Conservation (phyloP, 2,329 filamentous ascomycete species). For the Podosphaera leucotricha region DNA sequence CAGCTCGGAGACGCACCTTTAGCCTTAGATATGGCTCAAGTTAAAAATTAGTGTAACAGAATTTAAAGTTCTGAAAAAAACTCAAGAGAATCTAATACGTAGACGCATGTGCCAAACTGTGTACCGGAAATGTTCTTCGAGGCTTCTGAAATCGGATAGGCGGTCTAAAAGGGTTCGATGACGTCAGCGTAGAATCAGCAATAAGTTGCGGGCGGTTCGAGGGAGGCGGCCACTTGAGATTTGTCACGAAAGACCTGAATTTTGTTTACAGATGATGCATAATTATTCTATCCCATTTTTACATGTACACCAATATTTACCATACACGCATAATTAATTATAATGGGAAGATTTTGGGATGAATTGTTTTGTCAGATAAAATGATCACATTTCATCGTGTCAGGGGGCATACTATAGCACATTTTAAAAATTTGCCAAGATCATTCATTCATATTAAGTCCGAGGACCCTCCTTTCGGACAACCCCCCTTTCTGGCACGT, state of each 20-base stretch:
- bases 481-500: too few relatives aligned
- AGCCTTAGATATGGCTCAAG: too few relatives aligned
- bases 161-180: neutral
- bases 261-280: neutral
- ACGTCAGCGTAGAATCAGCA: neutral
- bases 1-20: neutral
- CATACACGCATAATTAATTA: too few relatives aligned
- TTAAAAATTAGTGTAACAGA: neutral
- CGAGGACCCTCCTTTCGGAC: too few relatives aligned
- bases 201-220: neutral
- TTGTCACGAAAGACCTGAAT: neutral
- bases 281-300: too few relatives aligned
- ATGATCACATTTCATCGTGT: too few relatives aligned
- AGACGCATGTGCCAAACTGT: neutral
- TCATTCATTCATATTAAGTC: too few relatives aligned
- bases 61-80: neutral
- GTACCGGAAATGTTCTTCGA: neutral
- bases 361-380: too few relatives aligned
- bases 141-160: neutral
- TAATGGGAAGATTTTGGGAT: too few relatives aligned
- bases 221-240: neutral
- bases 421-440: too few relatives aligned
- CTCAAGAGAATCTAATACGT: neutral
- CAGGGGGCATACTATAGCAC: too few relatives aligned
- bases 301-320: too few relatives aligned